Evolutionary conservation across 192 early-diverging fungal species (phyloP).

Genomic region (Radiomyces spectabilis): DNA sequence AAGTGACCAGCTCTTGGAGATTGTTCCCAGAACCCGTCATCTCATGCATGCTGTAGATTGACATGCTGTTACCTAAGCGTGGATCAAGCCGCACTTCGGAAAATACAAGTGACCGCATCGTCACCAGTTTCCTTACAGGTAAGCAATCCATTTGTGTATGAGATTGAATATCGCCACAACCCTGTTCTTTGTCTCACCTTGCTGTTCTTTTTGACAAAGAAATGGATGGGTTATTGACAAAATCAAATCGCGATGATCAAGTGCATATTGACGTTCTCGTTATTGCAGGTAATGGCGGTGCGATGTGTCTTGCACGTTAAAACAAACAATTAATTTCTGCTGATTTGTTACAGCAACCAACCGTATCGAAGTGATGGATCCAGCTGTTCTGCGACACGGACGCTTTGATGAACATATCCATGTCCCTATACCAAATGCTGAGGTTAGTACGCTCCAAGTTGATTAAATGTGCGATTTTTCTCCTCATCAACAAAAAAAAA

Average conservation of each 20-base stretch:
- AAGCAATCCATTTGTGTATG: neutral
- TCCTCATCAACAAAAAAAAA: too few species aligned
- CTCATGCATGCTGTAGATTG: slow-evolving; percentile 45
- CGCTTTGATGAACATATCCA: slow-evolving; percentile 74
- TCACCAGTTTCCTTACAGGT: slow-evolving; percentile 79
- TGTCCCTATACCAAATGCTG: slow-evolving; percentile 50
- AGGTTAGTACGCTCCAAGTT: slow-evolving; percentile 19
- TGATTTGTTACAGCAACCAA: slow-evolving; percentile 57
- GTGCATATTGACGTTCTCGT: slow-evolving; percentile 55
- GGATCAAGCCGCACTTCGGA: slow-evolving; percentile 66
- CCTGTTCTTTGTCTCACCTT: neutral
- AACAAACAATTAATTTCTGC: neutral
- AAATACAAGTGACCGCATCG: slow-evolving; percentile 79
- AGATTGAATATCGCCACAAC: neutral
- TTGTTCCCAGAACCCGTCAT: neutral
- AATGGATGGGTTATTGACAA: slow-evolving; percentile 67
- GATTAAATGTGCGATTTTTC: neutral
- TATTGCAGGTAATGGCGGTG: slow-evolving; percentile 54
- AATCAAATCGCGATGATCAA: slow-evolving; percentile 4
- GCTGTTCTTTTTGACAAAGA: slow-evolving; percentile 34
- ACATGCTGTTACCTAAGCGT: slow-evolving; percentile 69
- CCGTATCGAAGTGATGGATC: slow-evolving; percentile 64
- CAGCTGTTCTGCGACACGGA: slow-evolving; percentile 78
- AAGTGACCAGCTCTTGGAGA: neutral
- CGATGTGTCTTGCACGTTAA: too few species aligned